Evolutionary conservation across 768 basidiomycete species (phyloP).

Genomic region (Leccinellum albellum): DNA sequence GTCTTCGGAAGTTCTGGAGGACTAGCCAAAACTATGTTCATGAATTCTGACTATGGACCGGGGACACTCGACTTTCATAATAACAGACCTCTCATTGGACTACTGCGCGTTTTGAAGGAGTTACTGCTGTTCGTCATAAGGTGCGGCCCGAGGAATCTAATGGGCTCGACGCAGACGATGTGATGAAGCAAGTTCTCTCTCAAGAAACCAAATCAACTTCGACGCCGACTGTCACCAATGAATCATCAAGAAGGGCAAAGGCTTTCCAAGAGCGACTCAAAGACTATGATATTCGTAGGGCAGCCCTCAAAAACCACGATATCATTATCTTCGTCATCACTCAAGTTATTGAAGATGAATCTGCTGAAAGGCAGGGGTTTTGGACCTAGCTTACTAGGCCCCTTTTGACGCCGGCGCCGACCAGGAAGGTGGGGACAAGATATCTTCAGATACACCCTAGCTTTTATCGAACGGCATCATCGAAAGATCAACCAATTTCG

Average conservation of each 20-base stretch:
- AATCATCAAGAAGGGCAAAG: not conserved
- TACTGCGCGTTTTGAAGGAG: not conserved
- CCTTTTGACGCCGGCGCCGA: too few species aligned
- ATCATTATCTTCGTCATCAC: too few species aligned
- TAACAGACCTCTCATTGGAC: not conserved
- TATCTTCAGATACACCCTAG: too few species aligned
- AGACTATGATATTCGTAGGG: not conserved
- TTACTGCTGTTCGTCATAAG: not conserved
- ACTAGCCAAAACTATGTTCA: not conserved
- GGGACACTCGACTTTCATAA: not conserved
- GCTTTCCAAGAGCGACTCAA: not conserved
- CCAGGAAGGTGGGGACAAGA: too few species aligned
- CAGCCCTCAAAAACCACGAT: too few species aligned
- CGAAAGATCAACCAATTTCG: not conserved
- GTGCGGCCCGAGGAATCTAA: not conserved
- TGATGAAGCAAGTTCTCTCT: not conserved
- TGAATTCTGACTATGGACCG: not conserved
- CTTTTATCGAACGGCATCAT: not conserved
- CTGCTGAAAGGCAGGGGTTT: too few species aligned
- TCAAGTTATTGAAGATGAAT: too few species aligned
- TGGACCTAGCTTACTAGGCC: too few species aligned
- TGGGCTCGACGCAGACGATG: not conserved
- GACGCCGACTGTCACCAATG: not conserved
- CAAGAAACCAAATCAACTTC: not conserved
- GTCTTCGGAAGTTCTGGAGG: not conserved